phyloP scores from a whole-genome alignment of 2,329 filamentous ascomycete species.

The Penicillium occitanis region DNA sequence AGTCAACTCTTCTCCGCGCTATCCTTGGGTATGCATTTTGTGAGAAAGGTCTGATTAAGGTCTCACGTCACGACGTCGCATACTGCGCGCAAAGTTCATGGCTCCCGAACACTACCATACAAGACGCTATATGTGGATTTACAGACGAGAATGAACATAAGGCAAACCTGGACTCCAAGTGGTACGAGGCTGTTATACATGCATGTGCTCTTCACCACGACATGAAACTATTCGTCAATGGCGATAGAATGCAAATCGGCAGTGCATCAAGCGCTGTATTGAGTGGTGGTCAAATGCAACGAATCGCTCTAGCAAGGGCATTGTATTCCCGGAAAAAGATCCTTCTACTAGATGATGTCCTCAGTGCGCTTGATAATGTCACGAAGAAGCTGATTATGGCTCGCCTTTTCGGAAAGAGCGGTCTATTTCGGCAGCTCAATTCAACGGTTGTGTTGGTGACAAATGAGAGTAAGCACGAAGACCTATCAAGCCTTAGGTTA shows the following conservation, averaged over 20 bases:
- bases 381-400: conserved; percentile 17
- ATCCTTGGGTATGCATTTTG: conserved; percentile 46
- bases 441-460: conserved; percentile 19
- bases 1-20: conserved; percentile 51
- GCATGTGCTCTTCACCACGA: conserved; percentile 39
- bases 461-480: conserved; percentile 10
- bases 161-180: conserved; percentile 27
- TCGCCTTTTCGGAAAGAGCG: conserved; percentile 15
- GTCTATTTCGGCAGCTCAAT: conserved; percentile 15
- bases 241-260: conserved; percentile 49
- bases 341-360: conserved; percentile 19
- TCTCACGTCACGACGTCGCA: conserved; percentile 26
- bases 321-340: conserved; percentile 43
- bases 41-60: conserved; percentile 31
- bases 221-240: conserved; percentile 39
- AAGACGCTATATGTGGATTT: conserved; percentile 31
- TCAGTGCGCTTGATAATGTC: conserved; percentile 20
- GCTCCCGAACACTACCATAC: conserved; percentile 33
- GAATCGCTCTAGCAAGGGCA: conserved; percentile 51
- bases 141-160: background rate
- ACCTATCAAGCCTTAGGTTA: background rate
- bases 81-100: conserved; percentile 41
- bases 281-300: conserved; percentile 55
- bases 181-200: conserved; percentile 30
- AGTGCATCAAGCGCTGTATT: conserved; percentile 50